Base-by-base conservation (phyloP, 169 alveolate species). In the Besnoitia besnoiti region DNA sequence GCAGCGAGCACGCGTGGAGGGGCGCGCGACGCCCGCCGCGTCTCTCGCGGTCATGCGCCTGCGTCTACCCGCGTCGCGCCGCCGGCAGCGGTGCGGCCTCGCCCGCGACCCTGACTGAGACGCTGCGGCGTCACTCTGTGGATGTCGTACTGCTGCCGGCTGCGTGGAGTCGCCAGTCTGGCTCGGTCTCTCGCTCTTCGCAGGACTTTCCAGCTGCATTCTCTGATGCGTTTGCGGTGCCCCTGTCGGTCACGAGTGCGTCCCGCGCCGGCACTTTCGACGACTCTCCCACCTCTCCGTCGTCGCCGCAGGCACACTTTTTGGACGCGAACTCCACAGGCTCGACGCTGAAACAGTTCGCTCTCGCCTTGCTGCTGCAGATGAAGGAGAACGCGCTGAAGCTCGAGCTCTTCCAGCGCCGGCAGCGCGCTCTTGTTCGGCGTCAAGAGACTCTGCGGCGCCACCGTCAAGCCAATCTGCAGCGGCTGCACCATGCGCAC, bases 91-190 rank as follows among this genome's bases (percentile, higher is more conserved):
- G 10, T 55, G 35, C 8, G 7, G 8, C 16, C 30, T 55, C n/a
- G 35, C 27, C 33, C 33, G 16, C 73, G 73, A 0, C 73, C n/a
- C 27, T 55, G 33, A 0, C 73, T 12, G 73, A 55, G 19, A 39
- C 24, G 46, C 84, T 73, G 27, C 84, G 84, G 46, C 84, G 84
- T 12, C 84, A 73, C 46, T 73, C 84, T 0, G 84, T 73, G 14
- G 49, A 73, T 12, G 12, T 39, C 84, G 27, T 73, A 16, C 33
- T 73, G 49, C 19, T 73, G 84, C 84, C 84, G 3, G 84, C 84
- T 27, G 84, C 84, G 0, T 73, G 84, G 84, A 8, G 46, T 33
- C 42, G 84, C 42, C 42, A 44, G 39, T 19, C 80, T 55, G 73
- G 35, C 16, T 3, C 73, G 3, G 35, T 0, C 73, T 55, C 73